phyloP scores from a whole-genome alignment of 257 asterid genomes.

The Plantago elongata region DNA sequence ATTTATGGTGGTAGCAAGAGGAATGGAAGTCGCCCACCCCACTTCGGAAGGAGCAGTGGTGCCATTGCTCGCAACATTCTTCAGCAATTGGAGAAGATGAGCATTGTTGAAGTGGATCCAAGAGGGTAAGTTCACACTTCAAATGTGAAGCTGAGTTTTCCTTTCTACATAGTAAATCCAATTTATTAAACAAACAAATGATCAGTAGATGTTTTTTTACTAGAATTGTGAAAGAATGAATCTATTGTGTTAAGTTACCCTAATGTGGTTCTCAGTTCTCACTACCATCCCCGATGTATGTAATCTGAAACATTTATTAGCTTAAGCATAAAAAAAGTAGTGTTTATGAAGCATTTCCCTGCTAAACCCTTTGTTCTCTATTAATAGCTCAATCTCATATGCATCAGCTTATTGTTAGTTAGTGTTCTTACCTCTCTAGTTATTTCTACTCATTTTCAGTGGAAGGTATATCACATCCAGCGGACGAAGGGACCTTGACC shows the following conservation, averaged over 20 bases:
- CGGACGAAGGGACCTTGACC: constrained; percentile 88
- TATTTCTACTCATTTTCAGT: constrained; percentile 26
- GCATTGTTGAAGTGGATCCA: constrained; percentile 63
- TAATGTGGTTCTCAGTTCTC: too few species aligned
- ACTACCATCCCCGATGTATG: too few species aligned
- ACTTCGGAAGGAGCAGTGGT: constrained; percentile 93
- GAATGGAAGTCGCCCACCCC: constrained; percentile 86
- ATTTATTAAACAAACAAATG: too few species aligned
- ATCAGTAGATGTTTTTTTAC: too few species aligned
- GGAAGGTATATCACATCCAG: constrained; percentile 87
- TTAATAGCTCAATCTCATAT: not conserved
- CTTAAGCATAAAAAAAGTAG: too few species aligned
- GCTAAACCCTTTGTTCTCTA: not conserved
- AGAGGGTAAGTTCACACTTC: constrained; percentile 53
- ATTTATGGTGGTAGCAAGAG: constrained; percentile 98
- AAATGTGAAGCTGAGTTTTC: not conserved
- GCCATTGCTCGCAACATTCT: constrained; percentile 84
- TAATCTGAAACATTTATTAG: too few species aligned
- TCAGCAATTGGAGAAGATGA: constrained; percentile 74
- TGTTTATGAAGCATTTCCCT: not conserved
- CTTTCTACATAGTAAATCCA: too few species aligned
- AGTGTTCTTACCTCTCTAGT: not conserved
- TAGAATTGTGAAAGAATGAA: too few species aligned
- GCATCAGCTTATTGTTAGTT: not conserved
- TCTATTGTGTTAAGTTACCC: too few species aligned